Percentiles rank a stretch among this genome's conserved stretches.
Evolutionary conservation across 2,329 filamentous ascomycete species (phyloP).

Genomic region (Fusarium cyanostomum): DNA sequence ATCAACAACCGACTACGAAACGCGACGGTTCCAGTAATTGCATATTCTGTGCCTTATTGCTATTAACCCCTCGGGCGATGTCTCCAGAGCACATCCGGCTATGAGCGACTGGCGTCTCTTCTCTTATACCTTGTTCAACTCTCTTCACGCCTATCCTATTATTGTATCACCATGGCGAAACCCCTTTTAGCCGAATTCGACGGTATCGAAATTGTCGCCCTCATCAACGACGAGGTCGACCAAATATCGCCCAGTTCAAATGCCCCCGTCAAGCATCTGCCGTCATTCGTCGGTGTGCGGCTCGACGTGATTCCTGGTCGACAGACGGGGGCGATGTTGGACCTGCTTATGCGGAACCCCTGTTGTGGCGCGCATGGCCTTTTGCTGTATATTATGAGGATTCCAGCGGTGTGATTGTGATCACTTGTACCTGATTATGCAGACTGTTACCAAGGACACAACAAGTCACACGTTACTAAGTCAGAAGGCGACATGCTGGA

Average conservation of each 20-base stretch:
- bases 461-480: slow-evolving; percentile 59
- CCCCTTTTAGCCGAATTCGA: slow-evolving; percentile 23
- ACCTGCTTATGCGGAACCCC: slow-evolving; percentile 59
- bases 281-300: slow-evolving; percentile 54
- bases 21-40: too few relatives aligned
- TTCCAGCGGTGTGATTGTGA: neutral
- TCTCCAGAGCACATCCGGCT: neutral
- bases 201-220: slow-evolving; percentile 56
- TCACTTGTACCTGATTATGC: slow-evolving; percentile 3
- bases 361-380: slow-evolving; percentile 65
- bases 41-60: too few relatives aligned
- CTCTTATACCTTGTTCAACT: too few relatives aligned
- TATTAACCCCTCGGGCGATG: neutral
- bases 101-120: neutral
- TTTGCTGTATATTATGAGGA: slow-evolving; percentile 58
- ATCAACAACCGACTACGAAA: neutral
- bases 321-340: slow-evolving; percentile 51
- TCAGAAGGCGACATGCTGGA: slow-evolving; percentile 62
- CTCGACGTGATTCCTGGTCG: slow-evolving; percentile 46
- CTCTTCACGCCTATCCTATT: neutral
- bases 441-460: slow-evolving; percentile 57
- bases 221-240: slow-evolving; percentile 66
- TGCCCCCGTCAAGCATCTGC: slow-evolving; percentile 53
- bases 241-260: slow-evolving; percentile 58
- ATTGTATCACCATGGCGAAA: slow-evolving; percentile 3